Base-by-base conservation (phyloP, 176 grass and related monocot genomes). In the Rhynchospora breviuscula region DNA sequence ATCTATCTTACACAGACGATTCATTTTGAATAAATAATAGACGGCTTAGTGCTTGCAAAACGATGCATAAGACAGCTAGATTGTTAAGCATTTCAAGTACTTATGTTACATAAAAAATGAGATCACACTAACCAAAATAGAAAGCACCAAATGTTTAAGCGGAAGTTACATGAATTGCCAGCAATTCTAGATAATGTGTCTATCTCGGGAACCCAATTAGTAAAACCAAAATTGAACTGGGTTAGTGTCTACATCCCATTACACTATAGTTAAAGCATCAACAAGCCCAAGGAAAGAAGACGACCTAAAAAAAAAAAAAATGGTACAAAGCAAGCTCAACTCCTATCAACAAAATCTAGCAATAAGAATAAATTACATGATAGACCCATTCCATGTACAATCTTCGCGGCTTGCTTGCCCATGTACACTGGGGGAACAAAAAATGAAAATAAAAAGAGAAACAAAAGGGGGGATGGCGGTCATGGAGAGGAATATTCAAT, bases 281-380 rank as follows among this genome's bases (percentile, higher is more conserved):
- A 60, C 53, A 7, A 79, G 43, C 22, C 72, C 71, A 48, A n/a
- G 12, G 79, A 63, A 79, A 49, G 15, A 22, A 29, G 12, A 60
- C 7, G 33, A 57, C 35, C 35, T 40, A 35, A 62, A 33, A 67
- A 3, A 69, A 79, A 53, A 18, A 19, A 72, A 5, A 10, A 91
- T 91, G 60, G 84, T 92, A 94, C 92, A 94, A 79, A 93, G 85
- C 88, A 94, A 66, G 83, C 57, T 88, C 86, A 71, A 88, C 80
- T 86, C 82, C 63, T 91, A 84, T 80, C 54, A 85, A 81, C 76
- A 82, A 81, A 94, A 79, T 89, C 90, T 93, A 82, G 22, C 44
- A 81, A 79, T 17, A 79, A 81, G 12, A 81, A 53, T 66, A 82
- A 82, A 67, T 82, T 45, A 66, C 85, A 81, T 82, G 47, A 78